Evolutionary conservation across 2,329 filamentous ascomycete species (phyloP).

Genomic region (Trichoderma sp.): DNA sequence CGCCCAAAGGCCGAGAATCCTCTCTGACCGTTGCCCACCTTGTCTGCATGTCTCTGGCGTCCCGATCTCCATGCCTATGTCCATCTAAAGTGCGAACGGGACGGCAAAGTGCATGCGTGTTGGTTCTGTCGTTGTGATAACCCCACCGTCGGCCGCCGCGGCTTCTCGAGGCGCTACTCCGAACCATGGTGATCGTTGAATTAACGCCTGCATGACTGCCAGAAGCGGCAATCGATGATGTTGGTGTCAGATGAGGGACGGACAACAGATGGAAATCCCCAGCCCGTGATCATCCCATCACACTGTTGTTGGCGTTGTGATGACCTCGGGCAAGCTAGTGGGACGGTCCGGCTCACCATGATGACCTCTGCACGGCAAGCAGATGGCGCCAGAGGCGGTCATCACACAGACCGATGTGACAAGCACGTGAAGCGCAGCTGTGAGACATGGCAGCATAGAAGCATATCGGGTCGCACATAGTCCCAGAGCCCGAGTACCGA

Average conservation of each 20-base stretch:
- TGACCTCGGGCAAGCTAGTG: slow-evolving; percentile 33
- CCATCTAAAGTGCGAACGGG: slow-evolving; percentile 26
- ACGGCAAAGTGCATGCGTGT: slow-evolving; percentile 29
- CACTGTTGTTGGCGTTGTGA: slow-evolving; percentile 20
- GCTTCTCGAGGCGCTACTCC: slow-evolving; percentile 17
- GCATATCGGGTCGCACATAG: background rate
- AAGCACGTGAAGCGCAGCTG: slow-evolving; percentile 4
- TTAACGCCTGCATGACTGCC: slow-evolving; percentile 27
- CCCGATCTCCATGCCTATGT: slow-evolving; percentile 20
- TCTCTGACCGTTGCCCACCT: slow-evolving; percentile 27
- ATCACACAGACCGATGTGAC: slow-evolving; percentile 15
- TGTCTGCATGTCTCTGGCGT: slow-evolving; percentile 30
- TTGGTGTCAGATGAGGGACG: slow-evolving; percentile 1
- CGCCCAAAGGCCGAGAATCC: slow-evolving; percentile 29
- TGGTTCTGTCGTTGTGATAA: slow-evolving; percentile 33
- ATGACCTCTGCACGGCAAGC: background rate
- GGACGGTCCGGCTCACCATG: slow-evolving; percentile 36
- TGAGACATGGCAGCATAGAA: slow-evolving; percentile 20
- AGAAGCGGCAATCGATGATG: slow-evolving; percentile 23
- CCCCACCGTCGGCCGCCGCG: slow-evolving; percentile 32
- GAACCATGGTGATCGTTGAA: background rate
- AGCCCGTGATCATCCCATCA: slow-evolving; percentile 13
- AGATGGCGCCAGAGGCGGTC: background rate
- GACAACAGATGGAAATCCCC: background rate
- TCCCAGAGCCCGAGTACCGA: too few species aligned